Conservation (phyloP, 2,329 filamentous ascomycete genomes). For the Hypomyces perniciosus region DNA sequence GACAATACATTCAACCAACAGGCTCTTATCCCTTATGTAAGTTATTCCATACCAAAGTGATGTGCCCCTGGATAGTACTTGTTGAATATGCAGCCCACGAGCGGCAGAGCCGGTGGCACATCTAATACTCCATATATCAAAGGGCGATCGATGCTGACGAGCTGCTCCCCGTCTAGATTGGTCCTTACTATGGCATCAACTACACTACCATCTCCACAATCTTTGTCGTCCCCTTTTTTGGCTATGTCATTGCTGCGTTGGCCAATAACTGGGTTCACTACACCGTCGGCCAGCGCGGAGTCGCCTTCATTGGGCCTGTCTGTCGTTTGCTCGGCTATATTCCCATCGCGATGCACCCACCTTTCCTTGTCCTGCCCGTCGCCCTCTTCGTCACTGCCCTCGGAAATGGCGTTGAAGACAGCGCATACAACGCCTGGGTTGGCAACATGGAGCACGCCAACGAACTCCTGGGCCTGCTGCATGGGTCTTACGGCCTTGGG, state of each 20-base stretch:
- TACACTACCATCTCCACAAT: conserved; percentile 60
- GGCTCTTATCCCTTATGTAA: conserved; percentile 42
- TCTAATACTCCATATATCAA: too few relatives aligned
- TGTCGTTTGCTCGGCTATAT: conserved; percentile 61
- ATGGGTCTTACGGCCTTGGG: conserved; percentile 66
- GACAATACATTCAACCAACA: conserved; percentile 20
- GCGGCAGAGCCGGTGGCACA: too few relatives aligned
- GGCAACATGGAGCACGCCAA: conserved; percentile 70
- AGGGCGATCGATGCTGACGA: background rate
- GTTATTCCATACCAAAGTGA: conserved; percentile 17
- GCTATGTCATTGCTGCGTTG: conserved; percentile 56
- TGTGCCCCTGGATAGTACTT: background rate
- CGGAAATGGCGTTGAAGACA: conserved; percentile 63
- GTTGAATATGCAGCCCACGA: too few relatives aligned
- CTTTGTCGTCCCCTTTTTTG: conserved; percentile 60
- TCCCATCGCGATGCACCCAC: conserved; percentile 60
- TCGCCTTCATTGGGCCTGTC: conserved; percentile 58
- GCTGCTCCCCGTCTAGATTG: conserved; percentile 19
- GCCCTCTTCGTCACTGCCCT: conserved; percentile 62
- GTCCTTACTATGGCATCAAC: conserved; percentile 51
- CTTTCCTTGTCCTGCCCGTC: conserved; percentile 60
- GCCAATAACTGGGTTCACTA: conserved; percentile 47
- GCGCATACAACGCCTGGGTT: conserved; percentile 53
- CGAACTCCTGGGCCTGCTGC: conserved; percentile 66
- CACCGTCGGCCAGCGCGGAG: conserved; percentile 44